Conservation (phyloP, 805 yeast species). For the Candida alai region DNA sequence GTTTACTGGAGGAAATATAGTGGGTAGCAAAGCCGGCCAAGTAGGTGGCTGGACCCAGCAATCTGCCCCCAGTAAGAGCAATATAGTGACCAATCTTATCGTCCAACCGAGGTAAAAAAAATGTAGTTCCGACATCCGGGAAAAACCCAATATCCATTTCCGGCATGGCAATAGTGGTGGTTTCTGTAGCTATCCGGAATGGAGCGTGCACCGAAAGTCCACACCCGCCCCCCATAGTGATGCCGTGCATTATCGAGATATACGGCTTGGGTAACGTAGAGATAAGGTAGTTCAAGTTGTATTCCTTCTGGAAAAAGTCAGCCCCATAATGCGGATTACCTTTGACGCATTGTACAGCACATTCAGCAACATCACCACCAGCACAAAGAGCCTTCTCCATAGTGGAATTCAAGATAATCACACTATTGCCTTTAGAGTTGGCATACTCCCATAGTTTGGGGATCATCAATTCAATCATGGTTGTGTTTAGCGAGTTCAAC, state of each 20-base stretch:
- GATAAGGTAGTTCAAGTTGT: constrained; percentile 71
- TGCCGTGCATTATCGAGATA: constrained; percentile 84
- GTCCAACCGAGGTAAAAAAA: constrained; percentile 79
- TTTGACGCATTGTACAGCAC: constrained; percentile 56
- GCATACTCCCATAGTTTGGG: constrained; percentile 77
- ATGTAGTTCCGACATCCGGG: constrained; percentile 94
- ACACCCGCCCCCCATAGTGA: constrained; percentile 98
- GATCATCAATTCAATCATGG: constrained; percentile 68
- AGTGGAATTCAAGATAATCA: constrained; percentile 65
- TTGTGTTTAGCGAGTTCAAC: constrained; percentile 76
- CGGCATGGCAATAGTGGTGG: constrained; percentile 93
- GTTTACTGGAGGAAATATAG: constrained; percentile 65
- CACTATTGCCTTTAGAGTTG: constrained; percentile 59
- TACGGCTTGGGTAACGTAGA: constrained; percentile 86
- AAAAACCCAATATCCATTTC: constrained; percentile 95
- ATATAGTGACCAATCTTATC: constrained; percentile 81
- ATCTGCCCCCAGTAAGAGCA: constrained; percentile 79
- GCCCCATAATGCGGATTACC: constrained; percentile 48
- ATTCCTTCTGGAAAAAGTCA: constrained; percentile 74
- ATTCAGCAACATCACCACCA: constrained; percentile 90
- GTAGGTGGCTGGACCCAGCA: constrained; percentile 78
- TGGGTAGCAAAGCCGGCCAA: constrained; percentile 87
- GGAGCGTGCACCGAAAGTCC: constrained; percentile 89
- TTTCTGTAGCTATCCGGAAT: constrained; percentile 89
- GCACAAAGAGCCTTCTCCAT: constrained; percentile 82